Conservation (phyloP, 106 monocot species). For the Platanthera guangdongensis region DNA sequence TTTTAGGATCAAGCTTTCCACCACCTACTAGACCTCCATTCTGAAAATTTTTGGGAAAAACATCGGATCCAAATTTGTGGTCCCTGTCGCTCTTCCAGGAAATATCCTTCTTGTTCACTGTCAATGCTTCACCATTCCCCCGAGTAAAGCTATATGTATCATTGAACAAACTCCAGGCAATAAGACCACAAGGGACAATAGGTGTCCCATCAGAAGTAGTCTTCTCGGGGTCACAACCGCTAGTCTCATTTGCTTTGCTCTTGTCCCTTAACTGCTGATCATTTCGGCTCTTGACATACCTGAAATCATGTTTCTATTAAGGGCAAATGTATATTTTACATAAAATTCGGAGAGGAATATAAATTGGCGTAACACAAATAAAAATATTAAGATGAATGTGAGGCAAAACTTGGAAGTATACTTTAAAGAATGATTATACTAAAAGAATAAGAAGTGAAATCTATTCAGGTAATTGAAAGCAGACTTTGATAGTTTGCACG, state of each 20-base stretch:
- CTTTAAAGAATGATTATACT: no score
- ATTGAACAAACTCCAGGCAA: slow-evolving; percentile 98
- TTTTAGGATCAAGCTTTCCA: slow-evolving; percentile 37
- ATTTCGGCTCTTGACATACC: slow-evolving; percentile 98
- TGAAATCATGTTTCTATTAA: slow-evolving; percentile 13
- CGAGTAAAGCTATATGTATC: slow-evolving; percentile 67
- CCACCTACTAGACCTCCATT: slow-evolving; percentile 66
- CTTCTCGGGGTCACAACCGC: slow-evolving; percentile 70
- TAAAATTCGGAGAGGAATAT: no score
- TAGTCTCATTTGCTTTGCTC: slow-evolving; percentile 42
- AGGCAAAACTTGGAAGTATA: no score
- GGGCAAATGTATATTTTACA: no score
- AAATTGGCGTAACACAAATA: no score
- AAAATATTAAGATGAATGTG: no score
- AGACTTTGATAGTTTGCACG: no score
- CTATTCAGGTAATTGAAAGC: no score
- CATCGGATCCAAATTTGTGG: slow-evolving; percentile 85
- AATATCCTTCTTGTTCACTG: slow-evolving; percentile 70
- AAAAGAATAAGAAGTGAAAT: no score
- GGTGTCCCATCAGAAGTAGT: slow-evolving; percentile 25
- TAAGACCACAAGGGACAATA: slow-evolving; percentile 93
- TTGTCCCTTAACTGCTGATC: slow-evolving; percentile 56
- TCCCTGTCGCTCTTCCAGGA: slow-evolving; percentile 96
- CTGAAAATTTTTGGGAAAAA: slow-evolving; percentile 87
- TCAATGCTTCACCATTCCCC: slow-evolving; percentile 19